A percentile compares a stretch with the other conserved stretches of the same genome.
Conservation (phyloP, 2,329 filamentous ascomycete species). For the Aaosphaeria arxii region DNA sequence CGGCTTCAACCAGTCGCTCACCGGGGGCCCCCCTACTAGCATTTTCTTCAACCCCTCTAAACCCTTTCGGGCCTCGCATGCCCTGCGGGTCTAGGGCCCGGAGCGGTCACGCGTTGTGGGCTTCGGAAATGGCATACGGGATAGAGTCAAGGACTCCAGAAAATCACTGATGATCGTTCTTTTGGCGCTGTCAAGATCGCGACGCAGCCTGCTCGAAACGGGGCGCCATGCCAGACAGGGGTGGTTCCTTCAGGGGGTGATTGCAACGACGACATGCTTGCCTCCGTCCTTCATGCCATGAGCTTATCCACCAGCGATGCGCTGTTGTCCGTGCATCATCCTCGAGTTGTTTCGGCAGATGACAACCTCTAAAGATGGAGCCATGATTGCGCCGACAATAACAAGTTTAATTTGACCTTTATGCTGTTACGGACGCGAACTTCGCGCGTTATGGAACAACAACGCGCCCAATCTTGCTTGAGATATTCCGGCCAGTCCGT, state of each 20-base stretch:
- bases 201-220: background rate
- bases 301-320: background rate
- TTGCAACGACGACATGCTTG: background rate
- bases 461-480: conserved; percentile 1
- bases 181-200: background rate
- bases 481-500: too few species aligned
- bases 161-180: background rate
- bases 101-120: conserved; percentile 17
- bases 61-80: conserved; percentile 5
- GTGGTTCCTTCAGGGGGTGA: background rate
- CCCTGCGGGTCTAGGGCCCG: conserved; percentile 11
- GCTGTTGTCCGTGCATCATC: background rate
- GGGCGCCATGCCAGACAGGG: background rate
- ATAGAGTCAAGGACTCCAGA: background rate
- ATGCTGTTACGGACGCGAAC: conserved; percentile 17
- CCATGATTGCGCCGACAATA: background rate
- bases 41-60: conserved; percentile 2
- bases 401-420: conserved; percentile 18
- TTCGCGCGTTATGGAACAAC: conserved; percentile 20
- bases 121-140: background rate
- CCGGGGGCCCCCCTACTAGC: background rate
- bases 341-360: conserved; percentile 14
- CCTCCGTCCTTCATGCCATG: background rate
- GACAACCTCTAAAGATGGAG: conserved; percentile 11
- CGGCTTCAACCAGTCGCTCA: background rate